Evolutionary conservation across 345 rosid species (phyloP).

Genomic region (Pelargonium nanum): DNA sequence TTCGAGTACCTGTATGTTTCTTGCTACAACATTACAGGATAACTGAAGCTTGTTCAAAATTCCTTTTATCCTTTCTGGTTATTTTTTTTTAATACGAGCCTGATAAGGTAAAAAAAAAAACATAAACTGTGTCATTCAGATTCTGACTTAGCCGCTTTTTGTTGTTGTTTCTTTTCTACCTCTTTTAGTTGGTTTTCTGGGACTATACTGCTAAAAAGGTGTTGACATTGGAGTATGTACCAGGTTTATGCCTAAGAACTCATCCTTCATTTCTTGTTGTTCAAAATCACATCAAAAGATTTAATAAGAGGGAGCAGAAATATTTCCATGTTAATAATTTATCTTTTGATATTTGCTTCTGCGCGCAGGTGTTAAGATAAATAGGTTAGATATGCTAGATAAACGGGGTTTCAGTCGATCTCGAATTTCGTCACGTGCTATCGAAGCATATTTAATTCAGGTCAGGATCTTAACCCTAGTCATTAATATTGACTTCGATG

Average conservation of each 20-base stretch:
- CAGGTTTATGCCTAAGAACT: slow-evolving; percentile 52
- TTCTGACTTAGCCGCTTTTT: slow-evolving; percentile 4
- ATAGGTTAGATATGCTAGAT: slow-evolving; percentile 45
- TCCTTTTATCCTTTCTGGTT: too few relatives aligned
- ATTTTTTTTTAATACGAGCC: too few relatives aligned
- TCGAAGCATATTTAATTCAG: slow-evolving; percentile 94
- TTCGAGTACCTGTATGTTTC: slow-evolving; percentile 81
- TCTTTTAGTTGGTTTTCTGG: slow-evolving; percentile 72
- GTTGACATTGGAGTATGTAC: slow-evolving; percentile 93
- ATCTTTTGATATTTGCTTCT: not conserved
- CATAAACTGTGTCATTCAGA: not conserved
- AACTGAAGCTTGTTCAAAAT: too few relatives aligned
- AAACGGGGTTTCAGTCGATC: slow-evolving; percentile 53
- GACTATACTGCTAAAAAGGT: slow-evolving; percentile 86
- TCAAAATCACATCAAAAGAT: not conserved
- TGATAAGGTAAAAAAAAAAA: too few relatives aligned
- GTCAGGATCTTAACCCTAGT: slow-evolving; percentile 20
- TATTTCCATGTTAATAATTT: not conserved
- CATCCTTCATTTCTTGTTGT: slow-evolving; percentile 6
- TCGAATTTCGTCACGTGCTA: slow-evolving; percentile 72
- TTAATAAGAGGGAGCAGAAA: not conserved
- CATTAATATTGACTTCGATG: slow-evolving; percentile 1
- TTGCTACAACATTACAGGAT: slow-evolving; percentile 10
- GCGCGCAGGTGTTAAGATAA: slow-evolving; percentile 72
- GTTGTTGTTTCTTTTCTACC: not conserved